phyloP scores from a whole-genome alignment of 768 basidiomycete species.

The Coprinellus micaceus region DNA sequence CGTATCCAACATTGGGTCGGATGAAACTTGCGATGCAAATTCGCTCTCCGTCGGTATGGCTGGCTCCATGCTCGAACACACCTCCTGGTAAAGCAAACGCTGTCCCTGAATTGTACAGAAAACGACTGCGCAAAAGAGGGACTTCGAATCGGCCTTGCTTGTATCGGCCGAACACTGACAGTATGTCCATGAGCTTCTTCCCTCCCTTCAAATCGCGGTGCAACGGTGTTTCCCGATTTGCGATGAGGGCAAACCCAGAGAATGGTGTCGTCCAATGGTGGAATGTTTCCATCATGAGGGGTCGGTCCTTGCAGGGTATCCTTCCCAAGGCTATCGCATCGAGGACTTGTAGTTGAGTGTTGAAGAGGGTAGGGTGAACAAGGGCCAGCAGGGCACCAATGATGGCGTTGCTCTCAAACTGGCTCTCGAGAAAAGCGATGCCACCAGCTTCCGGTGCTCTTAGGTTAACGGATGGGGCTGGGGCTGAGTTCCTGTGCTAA shows the following conservation, averaged over 20 bases:
- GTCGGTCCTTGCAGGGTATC: not conserved
- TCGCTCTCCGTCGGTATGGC: not conserved
- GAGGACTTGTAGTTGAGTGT: not conserved
- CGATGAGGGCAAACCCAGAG: not conserved
- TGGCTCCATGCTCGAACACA: not conserved
- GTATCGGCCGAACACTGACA: not conserved
- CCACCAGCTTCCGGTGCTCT: too few relatives aligned
- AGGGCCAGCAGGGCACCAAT: not conserved
- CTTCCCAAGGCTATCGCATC: not conserved
- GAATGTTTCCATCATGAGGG: not conserved
- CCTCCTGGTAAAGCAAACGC: not conserved
- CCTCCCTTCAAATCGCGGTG: not conserved
- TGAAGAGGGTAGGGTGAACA: not conserved
- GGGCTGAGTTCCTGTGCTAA: too few relatives aligned
- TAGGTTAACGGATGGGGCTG: too few relatives aligned
- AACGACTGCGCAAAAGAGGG: not conserved
- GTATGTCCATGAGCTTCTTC: not conserved
- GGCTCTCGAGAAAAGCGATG: too few relatives aligned
- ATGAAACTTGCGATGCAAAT: not conserved
- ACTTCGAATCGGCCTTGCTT: not conserved
- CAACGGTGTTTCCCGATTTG: not conserved
- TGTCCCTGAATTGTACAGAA: not conserved
- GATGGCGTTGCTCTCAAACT: too few relatives aligned
- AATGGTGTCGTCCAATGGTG: not conserved
- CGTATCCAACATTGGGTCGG: not conserved